Evolutionary conservation across 345 rosid genomes (phyloP).

Genomic region (Salix exigua): DNA sequence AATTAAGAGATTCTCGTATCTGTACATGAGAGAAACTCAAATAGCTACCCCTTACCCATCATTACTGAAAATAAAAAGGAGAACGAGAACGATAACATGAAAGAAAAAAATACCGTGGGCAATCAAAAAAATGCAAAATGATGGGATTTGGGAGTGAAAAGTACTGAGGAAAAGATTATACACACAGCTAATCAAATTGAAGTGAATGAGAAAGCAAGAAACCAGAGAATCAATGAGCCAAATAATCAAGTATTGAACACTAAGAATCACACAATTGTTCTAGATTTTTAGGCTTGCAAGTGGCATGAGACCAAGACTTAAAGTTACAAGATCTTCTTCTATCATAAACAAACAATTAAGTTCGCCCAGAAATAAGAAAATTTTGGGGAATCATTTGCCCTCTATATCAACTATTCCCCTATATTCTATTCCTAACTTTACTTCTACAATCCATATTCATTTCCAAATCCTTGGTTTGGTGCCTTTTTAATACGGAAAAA

Average conservation of each 20-base stretch:
- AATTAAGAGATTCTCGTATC: background rate
- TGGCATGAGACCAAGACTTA: background rate
- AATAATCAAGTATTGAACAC: background rate
- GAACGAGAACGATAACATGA: background rate
- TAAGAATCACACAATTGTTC: background rate
- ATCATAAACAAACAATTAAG: background rate
- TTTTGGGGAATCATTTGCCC: slow-evolving; percentile 3
- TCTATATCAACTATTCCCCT: background rate
- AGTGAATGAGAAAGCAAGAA: background rate
- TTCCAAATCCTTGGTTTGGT: slow-evolving; percentile 3
- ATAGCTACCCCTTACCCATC: background rate
- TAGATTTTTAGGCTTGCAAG: background rate
- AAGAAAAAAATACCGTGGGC: background rate
- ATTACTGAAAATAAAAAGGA: background rate
- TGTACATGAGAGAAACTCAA: background rate
- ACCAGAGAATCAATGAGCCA: background rate
- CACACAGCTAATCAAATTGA: background rate
- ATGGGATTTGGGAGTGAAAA: background rate
- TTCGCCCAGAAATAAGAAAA: background rate
- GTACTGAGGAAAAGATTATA: background rate
- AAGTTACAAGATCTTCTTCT: background rate
- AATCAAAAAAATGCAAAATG: background rate
- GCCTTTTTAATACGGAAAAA: background rate
- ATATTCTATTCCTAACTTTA: slow-evolving; percentile 6
- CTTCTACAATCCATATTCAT: background rate